These are phyloP conservation scores for Alternaria burnsii DNA, from an alignment of 2,329 filamentous ascomycete genomes.

Conservation along the genomic window DNA sequence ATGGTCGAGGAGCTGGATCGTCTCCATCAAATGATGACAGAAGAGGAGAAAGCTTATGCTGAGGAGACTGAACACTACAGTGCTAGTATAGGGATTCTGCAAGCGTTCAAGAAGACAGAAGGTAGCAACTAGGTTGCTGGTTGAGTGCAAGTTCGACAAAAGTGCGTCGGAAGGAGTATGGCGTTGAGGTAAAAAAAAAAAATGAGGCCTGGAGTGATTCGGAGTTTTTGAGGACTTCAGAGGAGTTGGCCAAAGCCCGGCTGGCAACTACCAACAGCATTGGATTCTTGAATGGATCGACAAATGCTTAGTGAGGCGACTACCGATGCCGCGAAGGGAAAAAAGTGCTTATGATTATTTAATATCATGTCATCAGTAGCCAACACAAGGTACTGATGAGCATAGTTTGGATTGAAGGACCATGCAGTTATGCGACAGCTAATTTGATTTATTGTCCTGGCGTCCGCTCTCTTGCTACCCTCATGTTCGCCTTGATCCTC, in stretches of 20 bases:
- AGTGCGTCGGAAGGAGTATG: neutral
- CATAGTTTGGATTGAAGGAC: neutral
- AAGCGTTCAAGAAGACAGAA: slow-evolving; percentile 25
- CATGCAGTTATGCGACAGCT: neutral
- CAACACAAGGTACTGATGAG: neutral
- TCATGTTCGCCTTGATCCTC: slow-evolving; percentile 73
- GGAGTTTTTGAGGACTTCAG: neutral
- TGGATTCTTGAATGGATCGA: neutral
- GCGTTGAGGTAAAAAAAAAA: neutral
- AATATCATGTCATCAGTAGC: neutral
- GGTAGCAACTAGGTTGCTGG: neutral
- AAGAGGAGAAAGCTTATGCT: slow-evolving; percentile 22
- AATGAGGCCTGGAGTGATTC: slow-evolving; percentile 9
- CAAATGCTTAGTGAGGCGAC: neutral
- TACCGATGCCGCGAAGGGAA: neutral
- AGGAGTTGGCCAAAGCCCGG: rapidly evolving
- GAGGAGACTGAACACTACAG: slow-evolving; percentile 28
- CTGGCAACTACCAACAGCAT: neutral
- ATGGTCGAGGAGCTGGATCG: slow-evolving; percentile 34
- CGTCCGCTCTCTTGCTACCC: slow-evolving; percentile 45
- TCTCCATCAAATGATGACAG: slow-evolving; percentile 25
- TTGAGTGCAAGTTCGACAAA: neutral
- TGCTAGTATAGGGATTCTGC: slow-evolving; percentile 26
- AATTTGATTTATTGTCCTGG: slow-evolving; percentile 1
- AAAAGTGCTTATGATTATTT: neutral